Percentiles rank a stretch among this genome's conserved stretches.
Evolutionary conservation across 345 rosid genomes (phyloP).

Genomic region (Ailanthus altissimus): DNA sequence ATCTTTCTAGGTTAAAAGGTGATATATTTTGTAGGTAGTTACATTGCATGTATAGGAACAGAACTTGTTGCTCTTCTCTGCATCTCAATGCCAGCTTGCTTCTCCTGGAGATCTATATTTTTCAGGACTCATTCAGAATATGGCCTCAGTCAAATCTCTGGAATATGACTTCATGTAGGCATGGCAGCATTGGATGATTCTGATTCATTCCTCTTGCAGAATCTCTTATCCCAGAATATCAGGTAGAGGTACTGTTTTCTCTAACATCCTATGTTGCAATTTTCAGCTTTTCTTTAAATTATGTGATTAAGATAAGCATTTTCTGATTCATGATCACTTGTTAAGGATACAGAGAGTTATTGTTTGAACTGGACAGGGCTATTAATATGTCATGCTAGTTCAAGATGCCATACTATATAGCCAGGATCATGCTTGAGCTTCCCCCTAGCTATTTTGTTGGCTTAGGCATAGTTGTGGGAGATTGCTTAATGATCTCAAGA

Average conservation of each 20-base stretch:
- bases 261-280: background rate
- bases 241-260: background rate
- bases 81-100: background rate
- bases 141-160: background rate
- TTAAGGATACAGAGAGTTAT: background rate
- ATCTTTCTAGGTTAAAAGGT: background rate
- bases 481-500: background rate
- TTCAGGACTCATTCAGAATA: background rate
- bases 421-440: background rate
- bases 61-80: background rate
- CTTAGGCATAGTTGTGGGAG: background rate
- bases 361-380: background rate
- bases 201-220: background rate
- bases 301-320: background rate
- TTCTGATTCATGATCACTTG: background rate
- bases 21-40: background rate
- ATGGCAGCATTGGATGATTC: background rate
- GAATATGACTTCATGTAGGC: background rate
- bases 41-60: background rate
- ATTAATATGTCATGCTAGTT: background rate
- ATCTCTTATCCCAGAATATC: background rate
- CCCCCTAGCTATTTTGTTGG: background rate
- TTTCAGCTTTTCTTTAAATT: background rate
- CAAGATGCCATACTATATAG: background rate
- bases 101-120: background rate